Conservation (phyloP, 768 basidiomycete species). For the Boletellus emodensis region DNA sequence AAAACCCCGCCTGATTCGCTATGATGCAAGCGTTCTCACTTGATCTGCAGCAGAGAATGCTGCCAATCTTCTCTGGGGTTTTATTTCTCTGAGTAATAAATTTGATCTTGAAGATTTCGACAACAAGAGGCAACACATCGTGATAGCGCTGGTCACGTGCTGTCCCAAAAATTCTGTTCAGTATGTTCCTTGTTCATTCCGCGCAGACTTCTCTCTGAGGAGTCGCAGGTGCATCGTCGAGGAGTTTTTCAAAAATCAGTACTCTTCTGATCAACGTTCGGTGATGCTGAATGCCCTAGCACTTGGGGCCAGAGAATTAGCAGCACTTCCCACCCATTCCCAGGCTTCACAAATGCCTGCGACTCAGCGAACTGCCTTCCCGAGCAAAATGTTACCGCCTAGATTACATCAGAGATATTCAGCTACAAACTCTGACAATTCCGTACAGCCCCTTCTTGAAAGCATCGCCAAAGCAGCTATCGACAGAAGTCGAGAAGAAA, state of each 20-base stretch:
- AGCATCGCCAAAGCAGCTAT: conserved; percentile 62
- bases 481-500: conserved; percentile 52
- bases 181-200: conserved; percentile 44
- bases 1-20: too few species aligned
- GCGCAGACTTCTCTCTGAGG: neutral
- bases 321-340: conserved; percentile 38
- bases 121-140: conserved; percentile 64
- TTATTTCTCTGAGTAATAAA: conserved; percentile 76
- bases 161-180: conserved; percentile 74
- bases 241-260: conserved; percentile 92
- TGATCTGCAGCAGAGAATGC: conserved; percentile 79
- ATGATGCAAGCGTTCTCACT: conserved; percentile 3
- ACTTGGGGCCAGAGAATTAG: conserved; percentile 81
- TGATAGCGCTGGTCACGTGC: conserved; percentile 78
- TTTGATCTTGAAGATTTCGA: conserved; percentile 82
- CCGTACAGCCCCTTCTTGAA: conserved; percentile 55
- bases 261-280: conserved; percentile 82
- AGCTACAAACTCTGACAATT: conserved; percentile 35
- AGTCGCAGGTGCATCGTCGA: conserved; percentile 69
- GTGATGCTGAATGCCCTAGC: conserved; percentile 84
- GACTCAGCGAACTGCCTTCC: conserved; percentile 50
- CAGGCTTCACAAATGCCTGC: conserved; percentile 30
- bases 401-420: conserved; percentile 69
- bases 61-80: conserved; percentile 68
- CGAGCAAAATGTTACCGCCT: conserved; percentile 75